These are phyloP conservation scores for Ascoidea tarda DNA, from an alignment of 805 yeast genomes.

Conservation along the genomic window DNA sequence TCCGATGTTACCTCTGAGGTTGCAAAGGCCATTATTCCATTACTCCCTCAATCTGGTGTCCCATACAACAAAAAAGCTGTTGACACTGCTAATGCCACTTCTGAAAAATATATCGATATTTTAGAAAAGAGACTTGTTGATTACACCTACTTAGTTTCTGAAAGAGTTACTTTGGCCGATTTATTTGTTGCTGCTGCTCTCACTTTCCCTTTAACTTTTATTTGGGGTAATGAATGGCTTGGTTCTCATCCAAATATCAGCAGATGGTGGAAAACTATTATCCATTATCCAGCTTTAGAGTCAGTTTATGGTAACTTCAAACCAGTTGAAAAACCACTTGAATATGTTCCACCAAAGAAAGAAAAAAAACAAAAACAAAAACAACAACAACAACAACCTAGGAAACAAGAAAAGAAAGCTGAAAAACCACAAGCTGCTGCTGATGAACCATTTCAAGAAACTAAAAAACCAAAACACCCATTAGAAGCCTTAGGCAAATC, in stretches of 20 bases:
- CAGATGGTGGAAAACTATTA: slow-evolving; percentile 11
- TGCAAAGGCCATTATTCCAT: not conserved
- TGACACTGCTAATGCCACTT: not conserved
- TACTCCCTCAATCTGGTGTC: too few species aligned
- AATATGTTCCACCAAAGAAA: slow-evolving; percentile 21
- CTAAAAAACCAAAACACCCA: slow-evolving; percentile 83
- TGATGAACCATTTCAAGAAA: slow-evolving; percentile 31
- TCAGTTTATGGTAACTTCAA: too few species aligned
- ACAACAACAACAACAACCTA: slow-evolving; percentile 25
- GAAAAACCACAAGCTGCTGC: slow-evolving; percentile 23
- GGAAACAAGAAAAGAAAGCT: slow-evolving; percentile 15
- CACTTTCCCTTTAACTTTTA: slow-evolving; percentile 31
- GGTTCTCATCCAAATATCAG: not conserved
- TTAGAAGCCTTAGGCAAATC: slow-evolving; percentile 70
- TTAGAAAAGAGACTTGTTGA: slow-evolving; percentile 24
- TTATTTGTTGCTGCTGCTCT: slow-evolving; percentile 26
- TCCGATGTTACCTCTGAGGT: not conserved
- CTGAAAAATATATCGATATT: not conserved
- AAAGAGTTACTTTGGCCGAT: slow-evolving; percentile 31
- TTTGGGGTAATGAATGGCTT: slow-evolving; percentile 11
- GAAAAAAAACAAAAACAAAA: slow-evolving; percentile 72
- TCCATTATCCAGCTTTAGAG: slow-evolving; percentile 30
- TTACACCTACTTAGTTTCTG: slow-evolving; percentile 33
- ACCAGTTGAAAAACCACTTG: not conserved
- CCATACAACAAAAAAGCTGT: not conserved